Evolutionary conservation across 164 flowering plant genomes (phyloP), one percentile per base, ranked within the genome.

Genomic region (Vitis cinerea): DNA sequence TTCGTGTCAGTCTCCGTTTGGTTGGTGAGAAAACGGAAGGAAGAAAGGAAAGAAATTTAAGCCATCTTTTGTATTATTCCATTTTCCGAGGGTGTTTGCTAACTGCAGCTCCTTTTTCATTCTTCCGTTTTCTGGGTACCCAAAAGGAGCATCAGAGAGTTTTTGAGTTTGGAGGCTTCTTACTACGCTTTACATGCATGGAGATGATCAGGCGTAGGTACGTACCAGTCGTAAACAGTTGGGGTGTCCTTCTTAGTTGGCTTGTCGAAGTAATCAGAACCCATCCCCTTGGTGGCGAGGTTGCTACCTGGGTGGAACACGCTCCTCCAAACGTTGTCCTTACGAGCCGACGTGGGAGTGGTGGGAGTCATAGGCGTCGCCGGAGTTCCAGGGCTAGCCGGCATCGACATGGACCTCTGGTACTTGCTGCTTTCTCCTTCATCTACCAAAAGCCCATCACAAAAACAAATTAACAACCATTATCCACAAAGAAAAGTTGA

Each of bases 231-330:
- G 54, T 94, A 94, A 49, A 92, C 97, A 31, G 98, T 90, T 66
- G 99, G 99, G 13, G 96, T 75, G 82, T 88, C 86, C 57, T 98
- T 87, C 13, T 84, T 82, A 0, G 70, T 2, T 6, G 98, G 96
- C 79, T 87, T 90, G 83, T 95, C 99, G 59, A 87, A 95, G 63
- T 82, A 57, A 23, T 85, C 70, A 51, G 79, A 63, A 0, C 97
- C 99, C 23, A 88, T 72, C 12, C 63, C 23, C 76, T 64, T 88
- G 71, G 92, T 90, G 63, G 96, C 93, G 2, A 81, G 77, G 93
- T 95, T 95, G 85, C 98, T 91, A 0, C 97, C 98, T 0, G 97
- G 99, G 79, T 95, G 49, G 83, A 95, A 94, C 37, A 94, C 99
- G 74, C 99, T 95, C 84, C 97, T 81, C 99, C 99, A 91, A 9